Conservation (phyloP, 2,329 filamentous ascomycete genomes). For the Botrytis byssoidea region DNA sequence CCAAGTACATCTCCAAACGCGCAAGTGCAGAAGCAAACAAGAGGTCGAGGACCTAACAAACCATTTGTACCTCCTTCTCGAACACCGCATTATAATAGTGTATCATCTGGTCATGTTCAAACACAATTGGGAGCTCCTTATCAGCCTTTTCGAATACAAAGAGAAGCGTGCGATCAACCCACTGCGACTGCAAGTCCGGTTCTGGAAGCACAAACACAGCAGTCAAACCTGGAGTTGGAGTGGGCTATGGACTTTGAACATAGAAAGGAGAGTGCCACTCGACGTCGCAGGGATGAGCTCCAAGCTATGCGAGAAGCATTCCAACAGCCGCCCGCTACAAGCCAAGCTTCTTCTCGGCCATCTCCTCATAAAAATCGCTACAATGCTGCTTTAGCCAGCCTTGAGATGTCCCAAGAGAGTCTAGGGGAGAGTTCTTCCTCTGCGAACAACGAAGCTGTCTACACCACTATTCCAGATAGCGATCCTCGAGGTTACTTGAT, state of each 20-base stretch:
- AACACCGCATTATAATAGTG: conserved; percentile 7
- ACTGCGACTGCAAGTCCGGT: background rate
- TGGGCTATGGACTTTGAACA: conserved; percentile 39
- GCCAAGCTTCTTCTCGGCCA: conserved; percentile 5
- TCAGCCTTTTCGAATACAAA: conserved; percentile 14
- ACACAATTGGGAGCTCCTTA: conserved; percentile 21
- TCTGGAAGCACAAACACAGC: conserved; percentile 10
- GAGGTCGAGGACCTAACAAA: conserved; percentile 25
- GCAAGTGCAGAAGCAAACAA: conserved; percentile 11
- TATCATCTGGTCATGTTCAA: conserved; percentile 26
- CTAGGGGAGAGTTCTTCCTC: background rate
- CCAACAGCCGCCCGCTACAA: background rate
- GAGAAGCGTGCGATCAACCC: background rate
- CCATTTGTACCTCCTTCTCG: conserved; percentile 32
- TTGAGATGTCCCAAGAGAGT: conserved; percentile 22
- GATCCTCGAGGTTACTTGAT: conserved; percentile 39
- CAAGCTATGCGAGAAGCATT: conserved; percentile 23
- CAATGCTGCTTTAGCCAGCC: conserved; percentile 32
- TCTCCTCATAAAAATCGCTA: conserved; percentile 39
- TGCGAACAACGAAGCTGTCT: conserved; percentile 21
- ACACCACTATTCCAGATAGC: conserved; percentile 32
- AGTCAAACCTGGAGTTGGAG: conserved; percentile 30
- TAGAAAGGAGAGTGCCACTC: conserved; percentile 36
- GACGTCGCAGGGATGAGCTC: conserved; percentile 33
- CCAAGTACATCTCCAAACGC: conserved; percentile 18